Conservation (phyloP, 1,284 basidiomycete genomes). For the Waitea zeae region DNA sequence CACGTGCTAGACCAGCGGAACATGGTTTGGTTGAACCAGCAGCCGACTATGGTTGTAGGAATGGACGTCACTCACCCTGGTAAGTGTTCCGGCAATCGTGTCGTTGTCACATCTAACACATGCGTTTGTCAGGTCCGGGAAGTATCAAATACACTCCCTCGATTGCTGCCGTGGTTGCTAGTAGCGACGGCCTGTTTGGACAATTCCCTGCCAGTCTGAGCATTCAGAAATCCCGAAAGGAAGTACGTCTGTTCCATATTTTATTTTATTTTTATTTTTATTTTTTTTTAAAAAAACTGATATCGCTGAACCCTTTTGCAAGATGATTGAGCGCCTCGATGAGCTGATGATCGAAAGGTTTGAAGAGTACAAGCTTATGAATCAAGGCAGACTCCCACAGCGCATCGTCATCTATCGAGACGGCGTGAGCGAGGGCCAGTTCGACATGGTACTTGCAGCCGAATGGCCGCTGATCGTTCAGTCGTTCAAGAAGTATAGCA, state of each 20-base stretch:
- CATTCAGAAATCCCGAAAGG: slow-evolving; percentile 56
- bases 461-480: slow-evolving; percentile 47
- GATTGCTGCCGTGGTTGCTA: slow-evolving; percentile 68
- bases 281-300: slow-evolving; percentile 1
- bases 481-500: slow-evolving; percentile 37
- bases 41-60: slow-evolving; percentile 61
- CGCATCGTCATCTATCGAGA: slow-evolving; percentile 63
- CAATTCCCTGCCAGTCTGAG: slow-evolving; percentile 59
- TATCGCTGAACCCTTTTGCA: too few species aligned
- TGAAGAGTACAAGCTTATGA: slow-evolving; percentile 27
- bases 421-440: slow-evolving; percentile 50
- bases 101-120: too few species aligned
- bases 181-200: slow-evolving; percentile 37
- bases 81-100: too few species aligned
- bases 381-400: slow-evolving; percentile 27
- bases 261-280: neutral
- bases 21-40: slow-evolving; percentile 34
- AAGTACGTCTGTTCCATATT: slow-evolving; percentile 36
- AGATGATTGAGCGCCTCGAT: slow-evolving; percentile 56
- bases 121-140: slow-evolving; percentile 38
- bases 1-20: slow-evolving; percentile 35
- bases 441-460: slow-evolving; percentile 40
- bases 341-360: slow-evolving; percentile 58
- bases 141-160: slow-evolving; percentile 54
- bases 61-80: slow-evolving; percentile 73